Evolutionary conservation across 495 filamentous ascomycete genomes (phyloP), one percentile per base, ranked within the genome.

Genomic region (Poronia punctata): DNA sequence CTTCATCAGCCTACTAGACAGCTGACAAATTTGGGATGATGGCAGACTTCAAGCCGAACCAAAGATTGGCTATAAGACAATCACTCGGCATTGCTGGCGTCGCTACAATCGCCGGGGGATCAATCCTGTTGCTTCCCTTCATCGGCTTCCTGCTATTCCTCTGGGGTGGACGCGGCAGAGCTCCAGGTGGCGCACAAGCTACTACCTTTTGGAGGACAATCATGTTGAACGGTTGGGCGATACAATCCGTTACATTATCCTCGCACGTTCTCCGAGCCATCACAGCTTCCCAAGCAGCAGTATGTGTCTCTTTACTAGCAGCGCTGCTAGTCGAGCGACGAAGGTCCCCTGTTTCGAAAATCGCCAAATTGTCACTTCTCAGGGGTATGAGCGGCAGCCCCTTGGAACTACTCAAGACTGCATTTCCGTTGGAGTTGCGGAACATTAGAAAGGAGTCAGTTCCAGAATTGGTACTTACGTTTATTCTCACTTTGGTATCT

Each of bases 151-250:
- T 35, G 18, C 0, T 35, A 5, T 35, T 35, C n/a, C 32, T 35
- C 17, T 35, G 32, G 32, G 19, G 19, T 18, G 32, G 32, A 35
- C 33, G 24, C 6, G 33, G 33, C n/a, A n/a, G n/a, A n/a, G 20
- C 12, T 21, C 20, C 11, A 9, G 4, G 33, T 22, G 11, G 10
- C 33, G 33, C 33, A 8, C 20, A 23, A 4, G 33, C 20, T 3
- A 35, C 19, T 14, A 20, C n/a, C n/a, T 19, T 15, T 21, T 23
- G 33, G 34, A 19, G 34, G 9, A 19, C 22, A 19, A 36, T 36
- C 7, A 22, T 16, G 17, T 9, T 24, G 12, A n/a, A 16, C 7
- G 20, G 12, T 4, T 9, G 7, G 7, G 18, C 25, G 20, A 24
- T 15, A 9, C 20, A 24, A 8, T 19, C 34, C 5, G 20, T 36